phyloP scores from a whole-genome alignment of 176 grass and related monocot species.

The Echinochloa phyllopogon region DNA sequence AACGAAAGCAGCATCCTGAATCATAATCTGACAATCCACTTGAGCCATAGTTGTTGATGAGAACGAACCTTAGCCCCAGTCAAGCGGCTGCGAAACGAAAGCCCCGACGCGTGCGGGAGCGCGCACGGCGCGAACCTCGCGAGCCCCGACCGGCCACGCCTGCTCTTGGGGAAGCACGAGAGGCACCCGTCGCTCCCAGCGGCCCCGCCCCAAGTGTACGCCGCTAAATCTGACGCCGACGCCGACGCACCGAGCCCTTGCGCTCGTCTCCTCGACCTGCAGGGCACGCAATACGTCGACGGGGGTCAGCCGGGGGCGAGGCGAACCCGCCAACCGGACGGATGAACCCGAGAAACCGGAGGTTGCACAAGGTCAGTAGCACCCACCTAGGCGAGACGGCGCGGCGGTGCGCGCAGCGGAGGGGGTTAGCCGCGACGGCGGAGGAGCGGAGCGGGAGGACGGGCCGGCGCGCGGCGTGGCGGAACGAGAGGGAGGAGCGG shows the following conservation, averaged over 20 bases:
- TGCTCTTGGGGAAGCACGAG: constrained; percentile 55
- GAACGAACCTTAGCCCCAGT: constrained; percentile 48
- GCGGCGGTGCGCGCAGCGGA: constrained; percentile 49
- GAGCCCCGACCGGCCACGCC: constrained; percentile 43
- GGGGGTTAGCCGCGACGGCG: constrained; percentile 7
- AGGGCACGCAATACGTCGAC: neutral
- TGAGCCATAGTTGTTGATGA: neutral
- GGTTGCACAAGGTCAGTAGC: neutral
- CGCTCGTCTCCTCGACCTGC: constrained; percentile 52
- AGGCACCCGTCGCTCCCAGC: constrained; percentile 51
- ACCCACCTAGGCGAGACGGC: constrained; percentile 38
- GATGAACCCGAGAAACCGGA: neutral
- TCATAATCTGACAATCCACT: neutral
- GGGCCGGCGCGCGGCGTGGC: constrained; percentile 26
- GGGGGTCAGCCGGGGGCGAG: constrained; percentile 17
- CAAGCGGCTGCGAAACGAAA: constrained; percentile 35
- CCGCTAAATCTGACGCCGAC: neutral
- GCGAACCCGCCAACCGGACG: neutral
- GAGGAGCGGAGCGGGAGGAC: constrained; percentile 24
- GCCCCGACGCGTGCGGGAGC: constrained; percentile 45
- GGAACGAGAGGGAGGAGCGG: constrained; percentile 29
- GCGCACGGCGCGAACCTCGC: constrained; percentile 53
- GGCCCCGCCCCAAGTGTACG: constrained; percentile 4
- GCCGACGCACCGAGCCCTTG: neutral
- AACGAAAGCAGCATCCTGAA: neutral